Base-by-base conservation (phyloP, 2,329 filamentous ascomycete genomes). In the Epichloe coenophiala region DNA sequence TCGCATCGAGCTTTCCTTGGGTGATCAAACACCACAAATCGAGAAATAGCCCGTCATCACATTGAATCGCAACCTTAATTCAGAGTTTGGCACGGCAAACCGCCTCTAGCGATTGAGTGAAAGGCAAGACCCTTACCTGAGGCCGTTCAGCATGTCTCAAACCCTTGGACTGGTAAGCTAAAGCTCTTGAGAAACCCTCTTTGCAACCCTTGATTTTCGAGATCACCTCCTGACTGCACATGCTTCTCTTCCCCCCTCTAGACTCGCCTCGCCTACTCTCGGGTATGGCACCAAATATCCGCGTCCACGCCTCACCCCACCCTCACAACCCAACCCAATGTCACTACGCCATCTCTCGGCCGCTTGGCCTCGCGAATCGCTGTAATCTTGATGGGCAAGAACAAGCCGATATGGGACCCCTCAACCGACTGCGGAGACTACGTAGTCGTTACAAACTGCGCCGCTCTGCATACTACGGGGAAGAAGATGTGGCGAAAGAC, bases 341-440 rank as follows among this genome's bases (percentile, higher is more conserved):
- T 81, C 21, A 81, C 81, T 19, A 76, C 81, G 17, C 88, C 89
- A 13, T 83, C 88, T n/a, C 84, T 96, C 40, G 91, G 91, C 59
- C 88, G 91, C 41, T 77, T 96, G 48, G 91, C 91, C 54, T 88
- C 85, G 49, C 82, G 85, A 56, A 95, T 96, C 67, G 91, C 90
- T 55, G 75, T 84, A 49, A 76, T 88, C 54, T 81, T 96, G 48
- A 96, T 97, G 90, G 93, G 93, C 71, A 98, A 98, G 76, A 86
- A 98, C 78, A 98, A 98, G 73, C 93, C 93, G 21, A 95, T 93
- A 68, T 98, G 83, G 73, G 88, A 97, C 71, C 93, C 93, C 1
- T 95, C 89, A 21, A 96, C 90, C 54, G 93, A 98, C 76, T 97
- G 93, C 76, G 93, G 93, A 60, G 93, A 98, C 80, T 98, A 98